A percentile compares a stretch with the other conserved stretches of the same genome.
phyloP scores from a whole-genome alignment of 495 filamentous ascomycete genomes.

The Penicillium paxilli region DNA sequence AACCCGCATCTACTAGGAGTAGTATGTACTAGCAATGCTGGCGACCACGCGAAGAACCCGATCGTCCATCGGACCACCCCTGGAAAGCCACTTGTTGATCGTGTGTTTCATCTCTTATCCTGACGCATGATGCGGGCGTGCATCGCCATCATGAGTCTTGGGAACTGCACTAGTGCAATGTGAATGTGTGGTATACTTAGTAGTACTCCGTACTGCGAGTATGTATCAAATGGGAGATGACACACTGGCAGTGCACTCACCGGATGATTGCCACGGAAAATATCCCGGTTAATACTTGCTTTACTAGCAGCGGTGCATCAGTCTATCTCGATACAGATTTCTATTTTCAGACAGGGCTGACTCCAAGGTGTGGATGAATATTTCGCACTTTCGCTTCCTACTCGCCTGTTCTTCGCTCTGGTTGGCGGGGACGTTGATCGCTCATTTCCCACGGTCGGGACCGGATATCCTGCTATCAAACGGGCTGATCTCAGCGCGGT shows the following conservation, averaged over 20 bases:
- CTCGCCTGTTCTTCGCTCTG: neutral
- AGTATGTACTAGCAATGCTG: no score
- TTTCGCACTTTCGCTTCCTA: neutral
- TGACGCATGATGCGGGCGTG: neutral
- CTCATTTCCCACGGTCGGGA: neutral
- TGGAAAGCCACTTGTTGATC: constrained; percentile 12
- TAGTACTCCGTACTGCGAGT: no score
- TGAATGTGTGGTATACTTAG: no score
- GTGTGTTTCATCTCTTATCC: constrained; percentile 7
- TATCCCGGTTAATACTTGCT: neutral
- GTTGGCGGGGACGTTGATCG: neutral
- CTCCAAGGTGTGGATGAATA: neutral
- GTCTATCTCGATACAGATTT: neutral
- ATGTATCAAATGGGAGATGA: no score
- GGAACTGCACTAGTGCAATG: no score
- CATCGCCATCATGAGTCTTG: constrained; percentile 2
- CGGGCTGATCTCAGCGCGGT: neutral
- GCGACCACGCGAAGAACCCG: constrained; percentile 5
- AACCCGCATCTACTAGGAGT: neutral
- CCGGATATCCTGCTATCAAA: neutral
- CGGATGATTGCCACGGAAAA: no score
- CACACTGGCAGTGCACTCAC: no score
- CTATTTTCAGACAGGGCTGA: neutral
- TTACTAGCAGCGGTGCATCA: no score
- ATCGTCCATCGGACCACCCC: constrained; percentile 11